A percentile compares a stretch with the other conserved stretches of the same genome.
Conservation (phyloP, 176 grass and related monocot genomes). For the Ampelocalamus luodianensis region DNA sequence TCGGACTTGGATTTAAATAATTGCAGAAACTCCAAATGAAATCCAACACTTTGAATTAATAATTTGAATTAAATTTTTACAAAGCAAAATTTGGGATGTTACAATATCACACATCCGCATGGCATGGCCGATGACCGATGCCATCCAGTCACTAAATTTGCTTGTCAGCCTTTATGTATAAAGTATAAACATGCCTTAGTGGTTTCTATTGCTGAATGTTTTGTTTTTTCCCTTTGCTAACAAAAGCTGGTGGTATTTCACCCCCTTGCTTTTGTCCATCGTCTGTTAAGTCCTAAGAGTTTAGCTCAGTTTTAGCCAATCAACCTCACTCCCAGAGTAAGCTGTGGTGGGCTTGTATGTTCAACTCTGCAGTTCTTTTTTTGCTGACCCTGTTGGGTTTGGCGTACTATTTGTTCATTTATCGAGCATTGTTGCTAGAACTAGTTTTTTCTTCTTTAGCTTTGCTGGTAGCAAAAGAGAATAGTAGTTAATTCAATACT, state of each 20-base stretch:
- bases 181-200: constrained; percentile 6
- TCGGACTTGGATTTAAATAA: no score
- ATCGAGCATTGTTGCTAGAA: not conserved
- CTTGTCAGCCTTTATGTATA: constrained; percentile 19
- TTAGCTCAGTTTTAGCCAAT: not conserved
- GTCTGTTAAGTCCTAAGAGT: not conserved
- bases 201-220: constrained; percentile 3
- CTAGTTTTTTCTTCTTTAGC: constrained; percentile 9
- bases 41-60: no score
- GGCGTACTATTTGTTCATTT: not conserved
- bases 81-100: no score
- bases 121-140: not conserved
- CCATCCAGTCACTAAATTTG: constrained; percentile 18
- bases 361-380: not conserved
- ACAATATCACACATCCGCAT: constrained; percentile 22
- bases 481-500: not conserved
- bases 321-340: constrained; percentile 1
- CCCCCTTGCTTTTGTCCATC: not conserved
- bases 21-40: no score
- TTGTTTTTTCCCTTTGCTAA: not conserved
- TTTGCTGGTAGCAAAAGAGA: constrained; percentile 3
- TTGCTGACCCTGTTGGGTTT: not conserved
- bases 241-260: constrained; percentile 17
- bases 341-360: not conserved
- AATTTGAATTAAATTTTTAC: no score